phyloP scores from a whole-genome alignment of 2,329 filamentous ascomycete genomes.

The Calonectria multiphialidica region DNA sequence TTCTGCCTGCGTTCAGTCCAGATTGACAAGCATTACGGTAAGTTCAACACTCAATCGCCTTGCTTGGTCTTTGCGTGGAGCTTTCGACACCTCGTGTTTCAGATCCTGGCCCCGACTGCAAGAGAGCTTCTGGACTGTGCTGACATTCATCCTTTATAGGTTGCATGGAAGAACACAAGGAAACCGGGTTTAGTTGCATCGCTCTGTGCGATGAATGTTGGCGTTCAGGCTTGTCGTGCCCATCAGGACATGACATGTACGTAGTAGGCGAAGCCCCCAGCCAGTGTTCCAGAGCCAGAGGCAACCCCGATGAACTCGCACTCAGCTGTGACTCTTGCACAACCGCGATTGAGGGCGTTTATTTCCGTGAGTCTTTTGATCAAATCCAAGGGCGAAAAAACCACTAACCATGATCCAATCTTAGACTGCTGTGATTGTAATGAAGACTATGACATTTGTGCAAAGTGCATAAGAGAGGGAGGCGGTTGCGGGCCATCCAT shows the following conservation, averaged over 20 bases:
- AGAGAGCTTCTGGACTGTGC: not conserved
- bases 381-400: not conserved
- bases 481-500: not conserved
- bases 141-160: not conserved
- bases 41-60: not conserved
- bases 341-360: not conserved
- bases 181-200: not conserved
- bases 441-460: not conserved
- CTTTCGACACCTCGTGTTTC: not conserved
- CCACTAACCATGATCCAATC: not conserved
- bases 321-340: not conserved
- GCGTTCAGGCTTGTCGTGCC: not conserved
- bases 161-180: not conserved
- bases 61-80: too few species aligned
- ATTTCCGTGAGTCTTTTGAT: not conserved
- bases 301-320: not conserved
- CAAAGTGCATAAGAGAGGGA: not conserved
- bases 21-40: not conserved
- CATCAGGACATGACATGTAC: not conserved
- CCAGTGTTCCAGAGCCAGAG: not conserved
- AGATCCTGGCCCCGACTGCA: not conserved
- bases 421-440: not conserved
- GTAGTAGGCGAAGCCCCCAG: not conserved
- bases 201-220: not conserved
- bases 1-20: not conserved